Conservation (phyloP, 179 eudicot species). For the Sideroxylon spinosum region DNA sequence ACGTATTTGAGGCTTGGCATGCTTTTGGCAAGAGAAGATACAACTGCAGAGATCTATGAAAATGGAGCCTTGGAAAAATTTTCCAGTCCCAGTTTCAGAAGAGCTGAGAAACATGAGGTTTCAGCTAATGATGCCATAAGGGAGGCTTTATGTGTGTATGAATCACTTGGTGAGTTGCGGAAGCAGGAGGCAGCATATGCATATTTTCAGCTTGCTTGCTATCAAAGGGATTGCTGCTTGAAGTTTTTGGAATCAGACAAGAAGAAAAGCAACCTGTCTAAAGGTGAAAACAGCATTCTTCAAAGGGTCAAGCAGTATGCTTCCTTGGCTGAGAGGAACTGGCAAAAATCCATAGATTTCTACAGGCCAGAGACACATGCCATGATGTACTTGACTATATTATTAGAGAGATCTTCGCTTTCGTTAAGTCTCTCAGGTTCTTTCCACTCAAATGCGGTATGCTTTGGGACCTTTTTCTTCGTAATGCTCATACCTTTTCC, state of each 20-base stretch:
- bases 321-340: slow-evolving; percentile 85
- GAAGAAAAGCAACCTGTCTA: slow-evolving; percentile 37
- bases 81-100: slow-evolving; percentile 28
- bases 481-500: not conserved
- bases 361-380: slow-evolving; percentile 72
- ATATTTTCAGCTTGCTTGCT: slow-evolving; percentile 80
- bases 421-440: slow-evolving; percentile 45
- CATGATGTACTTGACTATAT: slow-evolving; percentile 62
- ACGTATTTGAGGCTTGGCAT: slow-evolving; percentile 95
- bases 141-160: slow-evolving; percentile 77
- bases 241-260: slow-evolving; percentile 51
- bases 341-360: slow-evolving; percentile 78
- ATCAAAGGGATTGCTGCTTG: slow-evolving; percentile 75
- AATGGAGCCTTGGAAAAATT: slow-evolving; percentile 43
- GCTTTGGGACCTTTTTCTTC: slow-evolving; percentile 13
- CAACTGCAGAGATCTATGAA: slow-evolving; percentile 55
- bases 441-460: slow-evolving; percentile 56
- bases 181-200: slow-evolving; percentile 93
- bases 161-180: slow-evolving; percentile 77
- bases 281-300: slow-evolving; percentile 43
- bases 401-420: slow-evolving; percentile 63
- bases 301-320: slow-evolving; percentile 79
- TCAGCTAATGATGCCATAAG: slow-evolving; percentile 88
- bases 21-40: slow-evolving; percentile 75
- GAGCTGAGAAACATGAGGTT: slow-evolving; percentile 51